Conservation (phyloP, 768 basidiomycete species). For the Tricholoma sp. region DNA sequence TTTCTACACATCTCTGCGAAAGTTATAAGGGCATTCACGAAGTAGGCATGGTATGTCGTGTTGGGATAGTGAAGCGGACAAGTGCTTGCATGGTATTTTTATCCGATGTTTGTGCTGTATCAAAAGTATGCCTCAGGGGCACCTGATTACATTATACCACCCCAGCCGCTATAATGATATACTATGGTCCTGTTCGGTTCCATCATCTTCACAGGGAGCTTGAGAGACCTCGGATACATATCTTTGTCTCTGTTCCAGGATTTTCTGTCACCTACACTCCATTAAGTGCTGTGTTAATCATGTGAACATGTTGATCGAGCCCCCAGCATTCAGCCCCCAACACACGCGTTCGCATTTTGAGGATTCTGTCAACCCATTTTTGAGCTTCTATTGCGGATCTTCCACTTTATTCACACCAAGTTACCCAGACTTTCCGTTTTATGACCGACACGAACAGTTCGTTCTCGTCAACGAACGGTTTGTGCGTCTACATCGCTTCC, state of each 20-base stretch:
- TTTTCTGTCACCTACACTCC: not conserved
- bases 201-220: not conserved
- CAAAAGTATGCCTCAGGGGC: conserved; percentile 31
- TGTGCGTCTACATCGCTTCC: not conserved
- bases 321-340: not conserved
- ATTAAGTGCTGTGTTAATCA: not conserved
- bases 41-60: conserved; percentile 36
- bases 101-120: conserved; percentile 27
- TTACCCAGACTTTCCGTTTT: not conserved
- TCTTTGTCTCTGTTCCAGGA: not conserved
- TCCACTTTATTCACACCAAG: not conserved
- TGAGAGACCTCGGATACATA: not conserved
- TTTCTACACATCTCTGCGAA: conserved; percentile 98
- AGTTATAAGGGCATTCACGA: conserved; percentile 85
- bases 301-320: not conserved
- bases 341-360: not conserved
- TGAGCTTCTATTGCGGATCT: not conserved
- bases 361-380: not conserved
- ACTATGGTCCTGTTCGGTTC: not conserved
- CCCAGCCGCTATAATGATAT: conserved; percentile 7
- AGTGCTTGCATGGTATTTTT: conserved; percentile 24
- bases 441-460: not conserved
- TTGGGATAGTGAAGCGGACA: conserved; percentile 5
- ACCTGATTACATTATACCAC: conserved; percentile 31
- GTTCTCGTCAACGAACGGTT: not conserved